A percentile compares a stretch with the other conserved stretches of the same genome.
These are phyloP conservation scores for Penicillium coprophilum DNA, from an alignment of 495 filamentous ascomycete species.

Conservation along the genomic window DNA sequence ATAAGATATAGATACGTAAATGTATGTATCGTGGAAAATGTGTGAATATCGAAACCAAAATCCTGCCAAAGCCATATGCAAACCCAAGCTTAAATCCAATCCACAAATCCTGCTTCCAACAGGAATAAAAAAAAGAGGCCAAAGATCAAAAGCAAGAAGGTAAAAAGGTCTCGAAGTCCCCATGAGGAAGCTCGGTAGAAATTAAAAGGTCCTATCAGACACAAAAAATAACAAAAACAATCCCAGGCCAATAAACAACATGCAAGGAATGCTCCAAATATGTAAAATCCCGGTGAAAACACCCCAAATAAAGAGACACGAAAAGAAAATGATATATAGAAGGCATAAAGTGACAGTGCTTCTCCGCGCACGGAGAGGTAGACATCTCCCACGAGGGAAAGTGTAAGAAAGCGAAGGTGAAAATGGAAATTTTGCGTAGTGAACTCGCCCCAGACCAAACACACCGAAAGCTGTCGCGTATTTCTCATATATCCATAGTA, in stretches of 20 bases:
- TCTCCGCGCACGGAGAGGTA: slow-evolving; percentile 17
- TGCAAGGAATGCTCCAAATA: slow-evolving; percentile 31
- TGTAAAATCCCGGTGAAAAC: slow-evolving; percentile 28
- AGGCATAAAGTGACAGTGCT: slow-evolving; percentile 21
- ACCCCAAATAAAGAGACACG: slow-evolving; percentile 28
- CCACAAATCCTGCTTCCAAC: slow-evolving; percentile 12
- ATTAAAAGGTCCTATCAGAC: slow-evolving; percentile 31
- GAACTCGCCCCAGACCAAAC: slow-evolving; percentile 27
- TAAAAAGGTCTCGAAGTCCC: slow-evolving; percentile 16
- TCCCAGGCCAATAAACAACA: slow-evolving; percentile 35
- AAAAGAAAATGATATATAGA: slow-evolving; percentile 21
- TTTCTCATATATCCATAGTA: slow-evolving; percentile 31
- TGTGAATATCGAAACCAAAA: slow-evolving; percentile 14
- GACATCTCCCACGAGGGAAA: slow-evolving; percentile 11
- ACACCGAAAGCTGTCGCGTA: slow-evolving; percentile 22
- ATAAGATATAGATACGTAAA: slow-evolving; percentile 21
- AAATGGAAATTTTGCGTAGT: slow-evolving; percentile 20
- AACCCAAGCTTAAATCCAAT: slow-evolving; percentile 15
- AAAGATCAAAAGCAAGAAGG: slow-evolving; percentile 16
- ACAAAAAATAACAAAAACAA: slow-evolving; percentile 19
- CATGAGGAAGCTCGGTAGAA: slow-evolving; percentile 17
- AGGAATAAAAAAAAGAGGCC: slow-evolving; percentile 12
- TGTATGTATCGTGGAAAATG: slow-evolving; percentile 16
- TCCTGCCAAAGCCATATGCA: slow-evolving; percentile 31
- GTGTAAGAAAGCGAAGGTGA: slow-evolving; percentile 3